Evolutionary conservation across 2,329 filamentous ascomycete genomes (phyloP), one percentile per base, ranked within the genome.

Genomic region (Paraphaeosphaeria minitans): DNA sequence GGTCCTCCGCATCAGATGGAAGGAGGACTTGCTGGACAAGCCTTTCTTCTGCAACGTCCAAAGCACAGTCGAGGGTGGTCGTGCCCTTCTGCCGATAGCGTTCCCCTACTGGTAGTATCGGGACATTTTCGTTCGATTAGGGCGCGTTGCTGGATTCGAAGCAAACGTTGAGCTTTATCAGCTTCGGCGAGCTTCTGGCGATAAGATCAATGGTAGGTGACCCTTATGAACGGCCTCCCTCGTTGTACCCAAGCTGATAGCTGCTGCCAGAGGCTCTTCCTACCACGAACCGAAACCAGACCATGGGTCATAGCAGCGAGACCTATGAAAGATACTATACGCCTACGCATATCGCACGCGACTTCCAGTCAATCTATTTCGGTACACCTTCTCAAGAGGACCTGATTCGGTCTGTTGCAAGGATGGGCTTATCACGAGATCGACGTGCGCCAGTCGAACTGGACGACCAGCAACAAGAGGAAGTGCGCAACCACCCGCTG

Each of bases 191-290:
- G 65, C 59, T 59, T 67, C 59, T 58, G 33, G 63, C 24, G 59
- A 41, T 5, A 67, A 64, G 29, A 62, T 67, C 16, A 65, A 67
- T 39, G 58, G 63, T 67, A 58, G n/a, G n/a, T n/a, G n/a, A n/a
- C n/a, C n/a, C n/a, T n/a, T 29, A 21, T 22, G 0, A 39, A 37
- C 13, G 3, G 9, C 33, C 12, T 9, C 22, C 31, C 45, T n/a
- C 9, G 8, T 1, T 22, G n/a, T 16, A 16, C 16, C 16, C 43
- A 29, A 29, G 27, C 50, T 53, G 14, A 53, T 33, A 45, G n/a
- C 43, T 13, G 2, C 7, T 33, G 6, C 39, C 14, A 53, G 39
- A 19, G 4, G 39, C 50, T 53, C 21, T 29, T 22, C 3, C 7
- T 43, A 3, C 22, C 1, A 22, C 33, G 16, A 49, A 57, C 13